phyloP scores from a whole-genome alignment of 768 basidiomycete species.

The Leccinellum rugosiceps region DNA sequence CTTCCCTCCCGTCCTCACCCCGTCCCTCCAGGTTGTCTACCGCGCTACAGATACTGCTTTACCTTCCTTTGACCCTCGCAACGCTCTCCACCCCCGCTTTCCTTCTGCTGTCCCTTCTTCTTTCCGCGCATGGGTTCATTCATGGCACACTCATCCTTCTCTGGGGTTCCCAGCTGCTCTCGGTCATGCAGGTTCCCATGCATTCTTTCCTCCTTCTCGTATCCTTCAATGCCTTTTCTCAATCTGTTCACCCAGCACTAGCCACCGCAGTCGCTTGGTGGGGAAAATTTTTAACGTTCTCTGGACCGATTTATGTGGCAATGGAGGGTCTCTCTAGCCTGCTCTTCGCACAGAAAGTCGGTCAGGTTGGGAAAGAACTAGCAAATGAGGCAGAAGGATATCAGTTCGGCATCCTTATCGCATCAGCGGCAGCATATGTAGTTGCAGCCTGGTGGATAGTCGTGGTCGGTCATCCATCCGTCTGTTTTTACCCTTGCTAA shows the following conservation, averaged over 20 bases:
- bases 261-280: conserved; percentile 61
- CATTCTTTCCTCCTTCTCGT: conserved; percentile 84
- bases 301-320: conserved; percentile 74
- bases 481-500: conserved; percentile 8
- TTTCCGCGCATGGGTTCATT: conserved; percentile 72
- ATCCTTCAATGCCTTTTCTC: conserved; percentile 81
- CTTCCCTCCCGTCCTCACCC: conserved; percentile 4
- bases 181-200: conserved; percentile 80
- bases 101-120: conserved; percentile 73
- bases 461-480: conserved; percentile 45
- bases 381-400: conserved; percentile 71
- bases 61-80: conserved; percentile 79
- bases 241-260: conserved; percentile 57
- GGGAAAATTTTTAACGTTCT: conserved; percentile 67
- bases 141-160: conserved; percentile 76
- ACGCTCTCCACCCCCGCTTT: conserved; percentile 80
- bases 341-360: conserved; percentile 77
- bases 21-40: conserved; percentile 59
- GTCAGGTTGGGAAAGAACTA: conserved; percentile 71
- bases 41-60: conserved; percentile 76
- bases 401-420: conserved; percentile 75
- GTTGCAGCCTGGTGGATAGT: conserved; percentile 86
- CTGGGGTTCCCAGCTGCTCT: conserved; percentile 68
- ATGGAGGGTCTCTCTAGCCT: conserved; percentile 85
- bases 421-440: conserved; percentile 77